These are phyloP conservation scores for Penicillium macrosclerotiorum DNA, from an alignment of 495 filamentous ascomycete genomes.

Conservation along the genomic window DNA sequence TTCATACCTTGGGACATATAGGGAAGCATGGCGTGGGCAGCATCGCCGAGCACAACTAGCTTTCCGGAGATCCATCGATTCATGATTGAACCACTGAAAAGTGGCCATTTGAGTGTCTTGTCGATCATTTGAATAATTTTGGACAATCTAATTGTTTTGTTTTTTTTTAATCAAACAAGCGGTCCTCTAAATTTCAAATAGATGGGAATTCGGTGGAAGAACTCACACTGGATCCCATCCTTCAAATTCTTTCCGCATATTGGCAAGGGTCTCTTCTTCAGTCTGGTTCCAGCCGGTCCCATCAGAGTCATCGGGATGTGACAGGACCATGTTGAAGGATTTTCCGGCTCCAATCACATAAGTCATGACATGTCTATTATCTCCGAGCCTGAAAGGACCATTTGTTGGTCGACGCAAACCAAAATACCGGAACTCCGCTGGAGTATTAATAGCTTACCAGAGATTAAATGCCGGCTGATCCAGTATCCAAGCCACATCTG, in stretches of 20 bases:
- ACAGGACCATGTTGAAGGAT: conserved; percentile 51
- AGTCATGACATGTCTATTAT: conserved; percentile 45
- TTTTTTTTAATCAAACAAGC: not conserved
- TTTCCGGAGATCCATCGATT: conserved; percentile 30
- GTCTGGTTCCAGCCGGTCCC: conserved; percentile 35
- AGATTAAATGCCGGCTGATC: conserved; percentile 40
- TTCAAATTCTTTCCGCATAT: conserved; percentile 34
- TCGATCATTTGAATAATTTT: conserved; percentile 36
- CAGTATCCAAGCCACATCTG: conserved; percentile 37
- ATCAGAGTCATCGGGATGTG: conserved; percentile 43
- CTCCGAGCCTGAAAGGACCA: conserved; percentile 31
- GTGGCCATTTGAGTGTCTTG: conserved; percentile 37
- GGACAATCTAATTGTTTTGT: conserved; percentile 9
- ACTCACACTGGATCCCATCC: conserved; percentile 38
- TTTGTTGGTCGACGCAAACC: no score
- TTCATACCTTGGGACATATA: conserved; percentile 39
- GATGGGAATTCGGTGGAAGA: not conserved
- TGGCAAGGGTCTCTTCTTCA: conserved; percentile 27
- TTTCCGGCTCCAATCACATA: conserved; percentile 49
- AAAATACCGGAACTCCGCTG: not conserved
- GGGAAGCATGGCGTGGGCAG: conserved; percentile 48
- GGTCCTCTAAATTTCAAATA: conserved; percentile 2
- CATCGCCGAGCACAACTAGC: conserved; percentile 41
- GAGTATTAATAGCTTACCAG: conserved; percentile 28
- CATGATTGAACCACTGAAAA: conserved; percentile 32